Base-by-base conservation (phyloP, 2,329 filamentous ascomycete genomes). In the Beauveria asiatica region DNA sequence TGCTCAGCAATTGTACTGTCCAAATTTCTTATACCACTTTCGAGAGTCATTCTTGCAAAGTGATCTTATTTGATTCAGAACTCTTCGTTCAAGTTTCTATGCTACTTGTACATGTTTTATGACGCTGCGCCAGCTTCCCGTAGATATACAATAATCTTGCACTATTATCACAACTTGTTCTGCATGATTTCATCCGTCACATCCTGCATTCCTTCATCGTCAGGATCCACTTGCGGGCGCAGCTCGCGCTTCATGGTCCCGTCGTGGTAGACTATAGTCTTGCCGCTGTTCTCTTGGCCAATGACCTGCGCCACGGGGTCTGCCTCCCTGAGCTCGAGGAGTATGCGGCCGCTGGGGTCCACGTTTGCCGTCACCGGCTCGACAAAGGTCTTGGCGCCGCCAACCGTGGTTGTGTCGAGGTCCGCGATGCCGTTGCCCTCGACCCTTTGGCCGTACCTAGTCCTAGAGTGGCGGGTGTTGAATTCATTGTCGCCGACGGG, bases 331-430 rank as follows among this genome's bases (percentile, higher is more conserved):
- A 82, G 68, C 19, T 68, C 68, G 45, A 84, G 62, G 7, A 75
- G 65, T 13, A 85, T 70, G 64, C 72, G 78, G 61, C 83, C 83
- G 53, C 71, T 74, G 2, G 81, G 76, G 67, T 82, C 77, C 54
- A 83, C 67, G 62, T 69, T 73, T 41, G 79, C 79, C 9, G 69
- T 70, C 23, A 69, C 63, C 3, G 80, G 72, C 59, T 78, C 74
- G 44, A 83, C 75, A 67, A 78, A 83, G 7, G 80, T 65, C 74
- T 85, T 86, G 62, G 76, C 72, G 41, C 83, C 83, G 60, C 83
- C 83, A 33, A 65, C 65, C 3, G 77, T 73, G 9, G 70, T 70
- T 4, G 78, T 77, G 62, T 84, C 79, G 44, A 83, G 72, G 33
- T 72, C 67, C 48, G 67, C 66, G 42, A 81, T 70, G 46, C 73